Base-by-base conservation (phyloP, 1,139 yeast genomes). In the Pneumocystis sp. region DNA sequence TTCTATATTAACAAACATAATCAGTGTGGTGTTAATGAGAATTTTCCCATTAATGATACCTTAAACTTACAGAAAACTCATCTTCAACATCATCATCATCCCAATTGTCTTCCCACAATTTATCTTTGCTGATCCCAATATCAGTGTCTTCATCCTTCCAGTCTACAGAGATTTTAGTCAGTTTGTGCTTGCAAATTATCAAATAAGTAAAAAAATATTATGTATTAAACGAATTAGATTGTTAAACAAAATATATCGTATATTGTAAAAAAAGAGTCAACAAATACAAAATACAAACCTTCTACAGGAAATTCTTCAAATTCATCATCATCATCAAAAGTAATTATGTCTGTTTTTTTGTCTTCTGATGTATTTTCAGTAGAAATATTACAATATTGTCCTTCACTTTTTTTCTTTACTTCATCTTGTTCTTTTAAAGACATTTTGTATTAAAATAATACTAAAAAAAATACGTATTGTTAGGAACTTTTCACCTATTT, bases 81-180 rank as follows among this genome's bases (percentile, higher is more conserved):
- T 89, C 96, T 69, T 87, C 91, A 66, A 86, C 86, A 72, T 89
- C 96, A 68, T 86, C 73, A 62, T 78, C 96, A 71, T 90, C 96
- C 97, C 97, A 90, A 74, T 88, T 91, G 75, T 90, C 96, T 73
- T 90, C 96, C 96, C 97, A 90, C 67, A 89, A 81, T 70, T 78
- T 77, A 68, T 73, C 74, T 63, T 75, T 76, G 68, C 63, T 77
- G 31, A 71, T 70, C 42, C 74, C 71, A 25, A 74, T 79, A n/a
- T 82, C 73, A 12, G 82, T 74, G 60, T 81, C 81, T 59, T 77
- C 77, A 57, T 78, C 80, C 39, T 79, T 76, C 87, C 87, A 83
- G 67, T 82, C 82, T 76, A 67, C 21, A 29, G 45, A n/a, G 12
- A 3, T 15, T 19, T 40, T 40, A 40, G 15, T 40, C 15, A 40